A percentile compares a stretch with the other conserved stretches of the same genome.
phyloP scores from a whole-genome alignment of 441 rosid species.

The Dalechampia spathulata region DNA sequence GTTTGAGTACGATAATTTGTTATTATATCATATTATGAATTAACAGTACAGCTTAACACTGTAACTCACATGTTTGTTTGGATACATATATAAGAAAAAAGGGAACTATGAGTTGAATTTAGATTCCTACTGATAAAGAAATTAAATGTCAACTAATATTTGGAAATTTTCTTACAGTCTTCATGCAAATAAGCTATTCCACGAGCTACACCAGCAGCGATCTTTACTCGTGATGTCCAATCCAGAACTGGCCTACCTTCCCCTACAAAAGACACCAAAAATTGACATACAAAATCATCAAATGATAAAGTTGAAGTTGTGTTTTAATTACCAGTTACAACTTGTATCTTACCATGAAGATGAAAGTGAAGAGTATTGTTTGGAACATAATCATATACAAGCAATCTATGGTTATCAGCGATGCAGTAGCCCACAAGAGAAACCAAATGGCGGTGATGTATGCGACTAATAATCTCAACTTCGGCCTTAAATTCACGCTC shows the following conservation, averaged over 20 bases:
- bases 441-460: conserved; percentile 91
- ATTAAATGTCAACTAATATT: not conserved
- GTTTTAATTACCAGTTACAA: conserved; percentile 9
- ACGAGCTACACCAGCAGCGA: conserved; percentile 93
- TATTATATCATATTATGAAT: no score
- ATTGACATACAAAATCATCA: conserved; percentile 1
- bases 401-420: conserved; percentile 55
- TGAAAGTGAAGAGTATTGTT: conserved; percentile 81
- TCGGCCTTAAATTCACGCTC: conserved; percentile 91
- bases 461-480: conserved; percentile 82
- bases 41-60: not conserved
- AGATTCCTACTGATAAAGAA: not conserved
- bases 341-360: conserved; percentile 61
- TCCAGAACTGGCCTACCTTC: conserved; percentile 51
- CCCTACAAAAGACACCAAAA: conserved; percentile 35
- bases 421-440: conserved; percentile 92
- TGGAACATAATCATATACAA: conserved; percentile 76
- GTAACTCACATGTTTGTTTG: not conserved
- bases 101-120: not conserved
- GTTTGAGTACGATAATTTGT: no score
- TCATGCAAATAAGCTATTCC: conserved; percentile 96
- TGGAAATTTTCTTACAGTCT: conserved; percentile 56
- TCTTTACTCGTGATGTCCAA: conserved; percentile 71
- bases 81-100: not conserved
- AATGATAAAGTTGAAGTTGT: conserved; percentile 1